Evolutionary conservation across 176 grass and related monocot species (phyloP), one percentile per base, ranked within the genome.

Genomic region (Tuctoria greenei): DNA sequence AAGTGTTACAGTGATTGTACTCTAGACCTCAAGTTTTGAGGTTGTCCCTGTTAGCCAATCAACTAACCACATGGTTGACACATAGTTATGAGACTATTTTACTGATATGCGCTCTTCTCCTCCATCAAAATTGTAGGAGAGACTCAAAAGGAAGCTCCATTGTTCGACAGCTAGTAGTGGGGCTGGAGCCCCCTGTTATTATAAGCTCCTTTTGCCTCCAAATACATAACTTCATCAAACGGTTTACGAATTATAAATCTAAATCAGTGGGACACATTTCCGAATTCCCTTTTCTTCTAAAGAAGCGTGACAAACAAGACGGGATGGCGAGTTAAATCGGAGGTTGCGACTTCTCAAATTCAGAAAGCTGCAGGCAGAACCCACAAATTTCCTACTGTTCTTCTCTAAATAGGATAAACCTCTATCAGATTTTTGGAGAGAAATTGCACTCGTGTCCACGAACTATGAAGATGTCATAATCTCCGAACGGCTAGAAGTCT

Each of bases 161-260:
- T n/a, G n/a, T n/a, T n/a, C n/a, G n/a, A n/a, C n/a, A n/a, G n/a
- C n/a, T n/a, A n/a, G n/a, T n/a, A n/a, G n/a, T n/a, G n/a, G n/a
- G n/a, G n/a, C n/a, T n/a, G n/a, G n/a, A n/a, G n/a, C n/a, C n/a
- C n/a, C n/a, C n/a, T n/a, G n/a, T n/a, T n/a, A 80, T 59, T 76
- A 71, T 42, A 55, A 87, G 62, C 37, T 45, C 42, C 42, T 80
- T 80, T 67, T 24, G 58, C 42, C 61, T 78, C 43, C 51, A 61
- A 76, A 49, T 39, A 4, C 39, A 60, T 36, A 27, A 42, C 17
- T 49, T 71, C 9, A 42, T 25, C 14, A 13, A 77, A 46, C 25
- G 39, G 28, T 47, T 81, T 56, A 56, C 8, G 8, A 56, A 56
- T 56, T 56, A 23, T 23, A 42, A 26, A 51, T 20, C 17, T 51